Percentiles rank a stretch among this genome's conserved stretches.
Evolutionary conservation across 805 yeast genomes (phyloP).

Genomic region (Candida chauliodis): DNA sequence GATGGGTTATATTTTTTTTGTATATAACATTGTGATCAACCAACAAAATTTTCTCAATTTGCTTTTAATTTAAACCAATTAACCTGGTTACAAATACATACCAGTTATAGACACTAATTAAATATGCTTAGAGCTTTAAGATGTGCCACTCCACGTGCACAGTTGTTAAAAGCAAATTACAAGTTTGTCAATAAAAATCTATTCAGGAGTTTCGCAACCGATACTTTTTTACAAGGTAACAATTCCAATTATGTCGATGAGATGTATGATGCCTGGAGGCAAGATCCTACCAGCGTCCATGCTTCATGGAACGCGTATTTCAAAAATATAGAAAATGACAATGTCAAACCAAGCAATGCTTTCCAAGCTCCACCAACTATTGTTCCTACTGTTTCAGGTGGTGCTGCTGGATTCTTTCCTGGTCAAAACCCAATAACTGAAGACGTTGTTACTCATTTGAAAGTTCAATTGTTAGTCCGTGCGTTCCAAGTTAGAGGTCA

Average conservation of each 20-base stretch:
- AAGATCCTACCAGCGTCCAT: constrained; percentile 89
- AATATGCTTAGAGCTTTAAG: constrained; percentile 43
- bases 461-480: constrained; percentile 93
- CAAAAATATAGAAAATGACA: constrained; percentile 76
- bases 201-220: constrained; percentile 41
- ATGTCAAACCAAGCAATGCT: constrained; percentile 69
- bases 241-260: constrained; percentile 94
- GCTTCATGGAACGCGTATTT: constrained; percentile 97
- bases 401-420: constrained; percentile 62
- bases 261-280: constrained; percentile 93
- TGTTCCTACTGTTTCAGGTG: constrained; percentile 78
- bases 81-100: constrained; percentile 5
- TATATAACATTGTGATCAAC: background rate
- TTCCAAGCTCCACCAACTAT: constrained; percentile 90
- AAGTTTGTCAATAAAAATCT: constrained; percentile 3
- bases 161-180: constrained; percentile 25
- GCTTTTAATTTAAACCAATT: constrained; percentile 6
- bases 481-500: constrained; percentile 99
- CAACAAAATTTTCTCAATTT: constrained; percentile 2
- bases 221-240: constrained; percentile 76
- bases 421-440: constrained; percentile 48
- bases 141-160: constrained; percentile 33
- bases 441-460: constrained; percentile 82
- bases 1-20: constrained; percentile 1
- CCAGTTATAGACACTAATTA: constrained; percentile 6